Evolutionary conservation across 352 stramenopile genomes (phyloP).

Genomic region (Halophytophthora polymorphica): DNA sequence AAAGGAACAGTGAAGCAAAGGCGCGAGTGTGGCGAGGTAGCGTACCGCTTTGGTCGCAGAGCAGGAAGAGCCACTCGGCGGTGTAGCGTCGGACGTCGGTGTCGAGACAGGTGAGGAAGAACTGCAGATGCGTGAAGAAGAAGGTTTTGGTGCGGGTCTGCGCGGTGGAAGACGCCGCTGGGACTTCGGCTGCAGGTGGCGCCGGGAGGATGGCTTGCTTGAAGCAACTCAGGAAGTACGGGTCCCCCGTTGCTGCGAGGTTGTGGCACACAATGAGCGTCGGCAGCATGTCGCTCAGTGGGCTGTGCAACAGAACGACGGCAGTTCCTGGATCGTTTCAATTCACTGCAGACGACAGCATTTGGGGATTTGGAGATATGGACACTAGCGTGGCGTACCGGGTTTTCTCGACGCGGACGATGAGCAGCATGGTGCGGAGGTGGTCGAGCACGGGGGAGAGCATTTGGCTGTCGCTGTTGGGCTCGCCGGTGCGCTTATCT

Average conservation of each 20-base stretch:
- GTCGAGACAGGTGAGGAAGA: conserved; percentile 72
- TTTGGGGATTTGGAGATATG: conserved; percentile 2
- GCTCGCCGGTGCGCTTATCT: not conserved
- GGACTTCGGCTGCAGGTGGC: not conserved
- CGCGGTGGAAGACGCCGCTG: not conserved
- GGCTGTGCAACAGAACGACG: conserved; percentile 12
- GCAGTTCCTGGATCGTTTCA: not conserved
- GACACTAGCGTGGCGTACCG: conserved; percentile 18
- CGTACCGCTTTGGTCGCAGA: conserved; percentile 76
- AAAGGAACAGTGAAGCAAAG: not conserved
- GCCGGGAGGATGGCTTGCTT: conserved; percentile 32
- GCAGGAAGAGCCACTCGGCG: conserved; percentile 69
- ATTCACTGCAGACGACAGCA: not conserved
- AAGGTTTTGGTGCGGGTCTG: conserved; percentile 15
- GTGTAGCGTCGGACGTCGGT: conserved; percentile 64
- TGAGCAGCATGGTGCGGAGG: conserved; percentile 51
- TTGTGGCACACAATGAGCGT: conserved; percentile 64
- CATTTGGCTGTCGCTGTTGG: not conserved
- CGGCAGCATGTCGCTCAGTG: conserved; percentile 48
- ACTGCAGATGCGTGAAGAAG: conserved; percentile 62
- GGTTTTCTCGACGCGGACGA: conserved; percentile 59
- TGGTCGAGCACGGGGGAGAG: conserved; percentile 39
- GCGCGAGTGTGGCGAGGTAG: not conserved
- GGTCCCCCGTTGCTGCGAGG: conserved; percentile 36
- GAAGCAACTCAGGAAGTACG: conserved; percentile 34